phyloP scores from a whole-genome alignment of 306 rosid genomes.

The Cucumis hystrix region DNA sequence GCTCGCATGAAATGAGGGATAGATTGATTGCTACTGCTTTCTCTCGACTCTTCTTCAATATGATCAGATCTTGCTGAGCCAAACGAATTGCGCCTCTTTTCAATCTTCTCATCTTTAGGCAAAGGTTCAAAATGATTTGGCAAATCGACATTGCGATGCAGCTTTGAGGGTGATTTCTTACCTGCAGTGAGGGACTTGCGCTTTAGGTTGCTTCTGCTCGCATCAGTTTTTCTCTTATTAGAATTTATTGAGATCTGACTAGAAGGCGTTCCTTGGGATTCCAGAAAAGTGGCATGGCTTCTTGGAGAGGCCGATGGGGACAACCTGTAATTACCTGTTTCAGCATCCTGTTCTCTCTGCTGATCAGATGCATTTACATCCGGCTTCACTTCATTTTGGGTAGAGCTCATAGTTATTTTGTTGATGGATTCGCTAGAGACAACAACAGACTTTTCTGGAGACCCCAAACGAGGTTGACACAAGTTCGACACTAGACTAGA shows the following conservation, averaged over 20 bases:
- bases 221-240: constrained; percentile 29
- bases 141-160: constrained; percentile 43
- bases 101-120: constrained; percentile 51
- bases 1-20: constrained; percentile 94
- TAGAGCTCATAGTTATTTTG: constrained; percentile 20
- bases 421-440: constrained; percentile 14
- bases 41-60: constrained; percentile 53
- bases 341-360: constrained; percentile 23
- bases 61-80: constrained; percentile 56
- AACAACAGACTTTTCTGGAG: constrained; percentile 27
- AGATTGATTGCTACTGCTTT: constrained; percentile 36
- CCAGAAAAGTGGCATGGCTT: constrained; percentile 55
- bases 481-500: constrained; percentile 23
- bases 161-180: constrained; percentile 48
- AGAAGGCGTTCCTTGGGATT: constrained; percentile 91
- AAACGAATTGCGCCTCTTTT: constrained; percentile 63
- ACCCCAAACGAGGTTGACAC: constrained; percentile 16
- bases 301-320: constrained; percentile 71
- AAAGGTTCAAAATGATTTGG: constrained; percentile 38
- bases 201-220: constrained; percentile 38
- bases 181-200: constrained; percentile 28
- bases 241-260: constrained; percentile 69
- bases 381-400: constrained; percentile 18
- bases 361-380: constrained; percentile 26
- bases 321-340: constrained; percentile 18